Conservation (phyloP, 78 protist species). For the Chrysochromulina tobinii region DNA sequence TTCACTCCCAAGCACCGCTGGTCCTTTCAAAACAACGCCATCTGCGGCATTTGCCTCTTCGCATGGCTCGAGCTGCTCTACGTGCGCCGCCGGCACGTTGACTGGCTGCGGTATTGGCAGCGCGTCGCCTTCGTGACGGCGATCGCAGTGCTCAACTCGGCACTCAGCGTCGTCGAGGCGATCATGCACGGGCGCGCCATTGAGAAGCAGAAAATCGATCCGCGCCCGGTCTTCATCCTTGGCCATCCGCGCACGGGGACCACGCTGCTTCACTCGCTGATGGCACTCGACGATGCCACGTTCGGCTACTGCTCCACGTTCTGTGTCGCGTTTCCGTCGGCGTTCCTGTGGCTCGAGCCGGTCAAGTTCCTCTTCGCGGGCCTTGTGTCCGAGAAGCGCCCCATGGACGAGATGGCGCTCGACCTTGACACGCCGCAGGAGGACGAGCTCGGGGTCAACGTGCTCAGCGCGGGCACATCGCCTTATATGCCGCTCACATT, state of each 20-base stretch:
- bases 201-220: neutral
- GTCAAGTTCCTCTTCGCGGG: neutral
- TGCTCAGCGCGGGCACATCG: neutral
- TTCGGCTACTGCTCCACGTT: neutral
- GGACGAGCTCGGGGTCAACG: constrained; percentile 9
- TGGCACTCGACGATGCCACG: neutral
- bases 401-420: constrained; percentile 35
- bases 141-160: neutral
- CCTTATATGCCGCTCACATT: neutral
- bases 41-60: neutral
- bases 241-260: constrained; percentile 36
- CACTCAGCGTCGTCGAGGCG: neutral
- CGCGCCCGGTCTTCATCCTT: neutral
- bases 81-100: neutral
- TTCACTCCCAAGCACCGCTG: neutral
- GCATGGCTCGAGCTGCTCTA: neutral
- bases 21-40: neutral
- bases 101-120: neutral
- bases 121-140: neutral
- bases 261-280: neutral
- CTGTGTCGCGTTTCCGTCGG: neutral
- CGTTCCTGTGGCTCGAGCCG: neutral
- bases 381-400: neutral
- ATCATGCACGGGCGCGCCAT: neutral
- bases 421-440: constrained; percentile 19